Conservation (phyloP, 129 eudicot species). For the Flaveria bidentis region DNA sequence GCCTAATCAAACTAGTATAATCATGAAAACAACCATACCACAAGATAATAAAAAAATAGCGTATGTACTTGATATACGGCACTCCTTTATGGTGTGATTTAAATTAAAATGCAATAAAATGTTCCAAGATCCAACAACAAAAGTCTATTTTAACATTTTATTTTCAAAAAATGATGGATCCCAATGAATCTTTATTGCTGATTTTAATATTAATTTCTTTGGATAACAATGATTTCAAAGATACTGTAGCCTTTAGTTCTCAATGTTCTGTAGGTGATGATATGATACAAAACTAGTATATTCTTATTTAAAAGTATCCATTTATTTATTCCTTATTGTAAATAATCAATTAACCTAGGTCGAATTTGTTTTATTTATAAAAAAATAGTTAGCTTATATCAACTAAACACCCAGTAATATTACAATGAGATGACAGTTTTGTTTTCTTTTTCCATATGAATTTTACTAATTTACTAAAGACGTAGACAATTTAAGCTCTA, state of each 20-base stretch:
- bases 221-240: slow-evolving; percentile 9
- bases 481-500: too few relatives aligned
- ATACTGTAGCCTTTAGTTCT: background rate
- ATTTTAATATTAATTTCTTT: background rate
- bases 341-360: too few relatives aligned
- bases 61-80: background rate
- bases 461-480: too few relatives aligned
- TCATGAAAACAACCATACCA: background rate
- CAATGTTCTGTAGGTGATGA: background rate
- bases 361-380: too few relatives aligned
- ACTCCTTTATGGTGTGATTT: slow-evolving; percentile 1
- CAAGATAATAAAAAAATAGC: background rate
- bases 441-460: too few relatives aligned
- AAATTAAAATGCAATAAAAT: background rate
- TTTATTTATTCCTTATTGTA: background rate
- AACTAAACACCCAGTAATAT: too few relatives aligned
- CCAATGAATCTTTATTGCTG: background rate
- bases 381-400: too few relatives aligned
- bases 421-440: too few relatives aligned
- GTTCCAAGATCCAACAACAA: slow-evolving; percentile 10
- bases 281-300: background rate
- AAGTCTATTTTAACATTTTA: slow-evolving; percentile 8
- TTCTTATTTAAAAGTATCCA: background rate
- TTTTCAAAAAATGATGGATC: background rate
- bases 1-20: too few relatives aligned